phyloP scores from a whole-genome alignment of 148 eudicot genomes.

The Cornus controversa region DNA sequence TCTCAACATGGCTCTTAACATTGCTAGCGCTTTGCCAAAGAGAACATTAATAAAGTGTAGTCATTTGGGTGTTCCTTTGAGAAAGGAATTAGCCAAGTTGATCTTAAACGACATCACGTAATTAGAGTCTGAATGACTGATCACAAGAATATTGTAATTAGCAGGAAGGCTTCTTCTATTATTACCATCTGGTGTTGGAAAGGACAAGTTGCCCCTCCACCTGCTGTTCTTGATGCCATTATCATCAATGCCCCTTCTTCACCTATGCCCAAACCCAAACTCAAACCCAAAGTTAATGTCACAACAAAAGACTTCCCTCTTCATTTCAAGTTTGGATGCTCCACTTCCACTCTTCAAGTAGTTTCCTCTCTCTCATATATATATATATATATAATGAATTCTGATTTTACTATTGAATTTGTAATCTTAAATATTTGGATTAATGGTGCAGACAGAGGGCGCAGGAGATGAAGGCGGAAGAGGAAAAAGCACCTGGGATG shows the following conservation, averaged over 20 bases:
- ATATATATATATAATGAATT: no score
- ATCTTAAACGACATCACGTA: not conserved
- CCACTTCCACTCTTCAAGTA: not conserved
- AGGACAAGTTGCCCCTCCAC: not conserved
- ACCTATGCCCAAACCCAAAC: not conserved
- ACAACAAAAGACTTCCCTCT: not conserved
- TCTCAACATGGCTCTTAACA: not conserved
- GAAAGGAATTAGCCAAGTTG: not conserved
- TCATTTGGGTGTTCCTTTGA: not conserved
- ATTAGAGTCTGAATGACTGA: not conserved
- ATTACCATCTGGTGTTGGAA: not conserved
- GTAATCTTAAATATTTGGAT: not conserved
- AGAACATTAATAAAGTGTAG: no score
- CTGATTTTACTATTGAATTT: no score
- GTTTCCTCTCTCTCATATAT: not conserved
- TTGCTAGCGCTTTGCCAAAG: not conserved
- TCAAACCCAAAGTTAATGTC: no score
- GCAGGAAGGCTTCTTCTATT: not conserved
- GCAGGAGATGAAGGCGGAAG: not conserved
- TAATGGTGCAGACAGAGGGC: not conserved
- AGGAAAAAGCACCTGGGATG: not conserved
- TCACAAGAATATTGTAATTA: not conserved
- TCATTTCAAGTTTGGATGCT: not conserved
- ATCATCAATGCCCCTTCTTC: not conserved
- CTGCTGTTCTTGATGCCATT: not conserved